Conservation (phyloP, 768 basidiomycete genomes). For the Hirschioporus abietinus region DNA sequence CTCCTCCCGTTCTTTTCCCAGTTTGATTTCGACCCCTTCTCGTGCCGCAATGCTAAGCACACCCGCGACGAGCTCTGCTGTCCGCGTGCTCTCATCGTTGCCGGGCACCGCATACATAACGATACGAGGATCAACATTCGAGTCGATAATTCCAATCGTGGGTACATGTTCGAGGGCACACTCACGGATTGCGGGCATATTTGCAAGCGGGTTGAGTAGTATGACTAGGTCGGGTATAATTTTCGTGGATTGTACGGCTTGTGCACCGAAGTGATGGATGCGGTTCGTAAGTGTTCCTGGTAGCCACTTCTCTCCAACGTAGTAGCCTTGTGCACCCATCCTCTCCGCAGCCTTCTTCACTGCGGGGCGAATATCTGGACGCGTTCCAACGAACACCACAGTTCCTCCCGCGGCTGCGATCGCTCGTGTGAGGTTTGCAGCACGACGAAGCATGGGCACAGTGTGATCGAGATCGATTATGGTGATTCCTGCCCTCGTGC, state of each 20-base stretch:
- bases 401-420: constrained; percentile 77
- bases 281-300: constrained; percentile 94
- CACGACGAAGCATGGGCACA: constrained; percentile 83
- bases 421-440: constrained; percentile 80
- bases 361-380: constrained; percentile 67
- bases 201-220: constrained; percentile 84
- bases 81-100: constrained; percentile 92
- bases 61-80: constrained; percentile 87
- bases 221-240: constrained; percentile 83
- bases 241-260: constrained; percentile 45
- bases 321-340: constrained; percentile 74
- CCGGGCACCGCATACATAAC: constrained; percentile 98
- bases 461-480: constrained; percentile 96
- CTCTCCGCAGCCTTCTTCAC: constrained; percentile 77
- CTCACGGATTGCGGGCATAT: constrained; percentile 85
- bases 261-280: constrained; percentile 61
- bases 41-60: constrained; percentile 85
- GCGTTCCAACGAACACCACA: constrained; percentile 87
- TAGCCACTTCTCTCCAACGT: constrained; percentile 85
- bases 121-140: constrained; percentile 90
- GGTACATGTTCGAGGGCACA: constrained; percentile 87
- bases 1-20: constrained; percentile 24
- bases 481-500: constrained; percentile 81
- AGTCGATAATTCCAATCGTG: constrained; percentile 91
- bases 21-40: constrained; percentile 49